phyloP scores from a whole-genome alignment of 768 basidiomycete species.

The Kwoniella heveanensis region DNA sequence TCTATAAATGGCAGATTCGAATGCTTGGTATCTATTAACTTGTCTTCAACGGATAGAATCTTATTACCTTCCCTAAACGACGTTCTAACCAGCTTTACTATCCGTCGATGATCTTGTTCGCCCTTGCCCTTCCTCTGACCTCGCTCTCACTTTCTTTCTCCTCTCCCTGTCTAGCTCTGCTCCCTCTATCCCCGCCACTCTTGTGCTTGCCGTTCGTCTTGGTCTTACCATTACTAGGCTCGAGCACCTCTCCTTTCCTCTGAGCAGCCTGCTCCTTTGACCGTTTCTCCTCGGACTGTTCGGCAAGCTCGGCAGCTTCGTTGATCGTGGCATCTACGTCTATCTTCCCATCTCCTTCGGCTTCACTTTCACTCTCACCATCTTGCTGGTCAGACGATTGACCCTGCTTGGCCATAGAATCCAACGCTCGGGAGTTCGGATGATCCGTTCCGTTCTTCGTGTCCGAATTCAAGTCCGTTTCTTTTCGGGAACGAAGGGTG shows the following conservation, averaged over 20 bases:
- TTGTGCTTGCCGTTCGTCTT: neutral
- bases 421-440: neutral
- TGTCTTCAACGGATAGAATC: no score
- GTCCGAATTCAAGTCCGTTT: neutral
- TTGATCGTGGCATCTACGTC: constrained; percentile 53
- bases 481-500: constrained; percentile 2
- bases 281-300: constrained; percentile 38
- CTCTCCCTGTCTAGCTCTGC: constrained; percentile 12
- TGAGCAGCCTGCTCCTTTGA: constrained; percentile 39
- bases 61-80: no score
- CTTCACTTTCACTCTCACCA: neutral
- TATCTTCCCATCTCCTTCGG: constrained; percentile 25
- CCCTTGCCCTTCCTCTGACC: constrained; percentile 12
- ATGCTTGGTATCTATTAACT: constrained; percentile 9
- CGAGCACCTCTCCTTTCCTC: constrained; percentile 44
- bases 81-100: no score
- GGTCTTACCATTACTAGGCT: constrained; percentile 1
- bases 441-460: neutral
- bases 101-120: constrained; percentile 11
- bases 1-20: no score
- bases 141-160: constrained; percentile 22
- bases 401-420: neutral
- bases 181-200: constrained; percentile 10
- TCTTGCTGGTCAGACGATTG: neutral
- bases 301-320: constrained; percentile 51